Conservation (phyloP, 2,329 filamentous ascomycete genomes). For the Aspergillus terreus region DNA sequence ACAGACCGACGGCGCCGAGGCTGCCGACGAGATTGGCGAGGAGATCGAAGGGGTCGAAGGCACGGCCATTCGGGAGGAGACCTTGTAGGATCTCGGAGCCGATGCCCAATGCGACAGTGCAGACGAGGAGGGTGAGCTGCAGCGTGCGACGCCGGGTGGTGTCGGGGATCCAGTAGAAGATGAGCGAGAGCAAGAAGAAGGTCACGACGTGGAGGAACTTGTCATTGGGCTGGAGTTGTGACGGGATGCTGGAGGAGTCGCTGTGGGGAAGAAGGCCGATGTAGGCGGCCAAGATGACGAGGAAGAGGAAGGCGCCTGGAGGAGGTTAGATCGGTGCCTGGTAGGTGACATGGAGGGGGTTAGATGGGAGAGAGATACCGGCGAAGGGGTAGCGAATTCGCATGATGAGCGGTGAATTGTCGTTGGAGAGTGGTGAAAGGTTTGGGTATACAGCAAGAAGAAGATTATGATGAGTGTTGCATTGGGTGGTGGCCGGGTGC, state of each 20-base stretch:
- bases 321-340: background rate
- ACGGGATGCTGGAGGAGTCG: conserved; percentile 34
- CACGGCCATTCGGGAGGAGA: conserved; percentile 68
- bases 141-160: conserved; percentile 80
- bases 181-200: conserved; percentile 79
- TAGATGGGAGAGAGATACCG: conserved; percentile 54
- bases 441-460: background rate
- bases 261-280: conserved; percentile 65
- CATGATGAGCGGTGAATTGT: conserved; percentile 50
- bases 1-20: conserved; percentile 65
- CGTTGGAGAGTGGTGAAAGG: conserved; percentile 11
- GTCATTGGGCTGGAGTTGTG: conserved; percentile 67
- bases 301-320: conserved; percentile 61
- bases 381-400: conserved; percentile 86
- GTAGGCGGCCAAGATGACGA: conserved; percentile 74
- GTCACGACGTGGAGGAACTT: conserved; percentile 82
- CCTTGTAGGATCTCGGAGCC: conserved; percentile 57
- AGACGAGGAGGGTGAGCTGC: conserved; percentile 76
- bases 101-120: conserved; percentile 59
- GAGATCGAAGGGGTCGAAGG: conserved; percentile 79
- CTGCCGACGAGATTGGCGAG: conserved; percentile 83
- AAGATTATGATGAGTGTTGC: background rate
- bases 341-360: background rate
- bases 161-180: conserved; percentile 97
- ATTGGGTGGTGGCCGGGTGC: conserved; percentile 14